Conservation (phyloP, 305 asterid genomes). For the Euphrasia arctica region DNA sequence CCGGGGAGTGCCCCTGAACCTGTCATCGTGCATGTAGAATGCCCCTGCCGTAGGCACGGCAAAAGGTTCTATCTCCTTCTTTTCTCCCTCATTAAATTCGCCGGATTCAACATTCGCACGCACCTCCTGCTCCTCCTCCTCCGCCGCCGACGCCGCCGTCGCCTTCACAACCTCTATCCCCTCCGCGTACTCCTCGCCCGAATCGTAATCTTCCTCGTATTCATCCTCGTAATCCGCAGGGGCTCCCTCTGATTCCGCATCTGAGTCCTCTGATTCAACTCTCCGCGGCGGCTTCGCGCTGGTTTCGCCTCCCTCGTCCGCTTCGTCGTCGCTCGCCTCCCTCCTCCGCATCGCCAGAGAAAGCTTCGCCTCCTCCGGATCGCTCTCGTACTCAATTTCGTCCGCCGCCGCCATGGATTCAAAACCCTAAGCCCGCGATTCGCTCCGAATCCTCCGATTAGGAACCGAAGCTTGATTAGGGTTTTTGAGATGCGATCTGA, state of each 20-base stretch:
- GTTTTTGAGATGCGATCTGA: conserved; percentile 14
- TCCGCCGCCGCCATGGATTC: conserved; percentile 49
- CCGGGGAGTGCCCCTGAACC: conserved; percentile 69
- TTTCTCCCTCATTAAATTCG: conserved; percentile 40
- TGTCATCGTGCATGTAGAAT: conserved; percentile 96
- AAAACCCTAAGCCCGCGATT: conserved; percentile 4
- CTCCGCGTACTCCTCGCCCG: conserved; percentile 40
- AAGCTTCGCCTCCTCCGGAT: conserved; percentile 82
- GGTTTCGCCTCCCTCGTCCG: conserved; percentile 29
- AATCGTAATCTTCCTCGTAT: conserved; percentile 26
- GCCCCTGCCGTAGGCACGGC: conserved; percentile 97
- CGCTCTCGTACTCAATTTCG: conserved; percentile 82
- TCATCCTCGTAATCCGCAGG: conserved; percentile 59
- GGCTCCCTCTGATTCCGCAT: conserved; percentile 79
- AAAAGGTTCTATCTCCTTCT: conserved; percentile 77
- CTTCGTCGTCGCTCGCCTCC: conserved; percentile 81
- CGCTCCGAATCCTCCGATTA: not conserved
- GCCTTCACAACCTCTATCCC: conserved; percentile 29
- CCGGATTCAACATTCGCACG: conserved; percentile 24
- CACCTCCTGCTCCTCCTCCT: conserved; percentile 12
- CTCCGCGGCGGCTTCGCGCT: conserved; percentile 15
- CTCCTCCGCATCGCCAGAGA: conserved; percentile 78
- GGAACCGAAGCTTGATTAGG: not conserved
- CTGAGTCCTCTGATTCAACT: conserved; percentile 31
- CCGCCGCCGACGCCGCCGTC: conserved; percentile 25